Evolutionary conservation across 495 filamentous ascomycete species (phyloP).

Genomic region (Xylaria longipes): DNA sequence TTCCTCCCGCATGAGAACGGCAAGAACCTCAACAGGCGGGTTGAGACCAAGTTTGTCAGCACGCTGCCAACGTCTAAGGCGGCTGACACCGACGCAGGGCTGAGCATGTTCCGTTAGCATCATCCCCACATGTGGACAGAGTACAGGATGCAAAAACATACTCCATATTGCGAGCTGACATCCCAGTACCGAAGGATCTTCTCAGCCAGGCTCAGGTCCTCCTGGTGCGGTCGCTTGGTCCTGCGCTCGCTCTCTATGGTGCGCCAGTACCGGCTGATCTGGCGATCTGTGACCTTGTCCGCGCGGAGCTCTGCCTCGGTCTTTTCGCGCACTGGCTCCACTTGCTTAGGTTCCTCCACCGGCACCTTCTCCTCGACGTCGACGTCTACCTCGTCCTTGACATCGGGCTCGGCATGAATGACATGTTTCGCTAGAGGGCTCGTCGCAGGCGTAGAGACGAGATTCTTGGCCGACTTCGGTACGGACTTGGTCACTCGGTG

Average conservation of each 20-base stretch:
- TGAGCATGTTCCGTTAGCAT: constrained; percentile 42
- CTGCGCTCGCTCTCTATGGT: constrained; percentile 64
- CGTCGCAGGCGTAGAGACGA: constrained; percentile 47
- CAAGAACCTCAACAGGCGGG: constrained; percentile 91
- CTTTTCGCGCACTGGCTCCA: constrained; percentile 41
- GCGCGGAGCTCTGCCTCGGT: constrained; percentile 62
- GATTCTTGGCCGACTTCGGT: constrained; percentile 58
- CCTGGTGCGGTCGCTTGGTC: constrained; percentile 68
- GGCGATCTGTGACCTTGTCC: constrained; percentile 62
- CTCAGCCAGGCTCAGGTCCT: constrained; percentile 73
- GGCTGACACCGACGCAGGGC: constrained; percentile 87
- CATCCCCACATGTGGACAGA: not conserved
- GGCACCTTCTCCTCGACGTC: constrained; percentile 35
- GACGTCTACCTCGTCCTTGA: constrained; percentile 34
- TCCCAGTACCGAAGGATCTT: constrained; percentile 91
- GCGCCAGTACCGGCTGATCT: constrained; percentile 77
- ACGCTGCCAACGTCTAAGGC: constrained; percentile 85
- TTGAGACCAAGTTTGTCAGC: constrained; percentile 78
- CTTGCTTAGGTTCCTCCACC: constrained; percentile 25
- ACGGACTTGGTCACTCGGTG: constrained; percentile 76
- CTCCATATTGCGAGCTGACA: constrained; percentile 84
- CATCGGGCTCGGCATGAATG: constrained; percentile 29
- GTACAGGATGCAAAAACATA: constrained; percentile 57
- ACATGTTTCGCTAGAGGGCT: constrained; percentile 32
- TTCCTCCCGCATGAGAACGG: constrained; percentile 78